phyloP scores from a whole-genome alignment of 2,329 filamentous ascomycete species.

The Ophiocordyceps robertsii region DNA sequence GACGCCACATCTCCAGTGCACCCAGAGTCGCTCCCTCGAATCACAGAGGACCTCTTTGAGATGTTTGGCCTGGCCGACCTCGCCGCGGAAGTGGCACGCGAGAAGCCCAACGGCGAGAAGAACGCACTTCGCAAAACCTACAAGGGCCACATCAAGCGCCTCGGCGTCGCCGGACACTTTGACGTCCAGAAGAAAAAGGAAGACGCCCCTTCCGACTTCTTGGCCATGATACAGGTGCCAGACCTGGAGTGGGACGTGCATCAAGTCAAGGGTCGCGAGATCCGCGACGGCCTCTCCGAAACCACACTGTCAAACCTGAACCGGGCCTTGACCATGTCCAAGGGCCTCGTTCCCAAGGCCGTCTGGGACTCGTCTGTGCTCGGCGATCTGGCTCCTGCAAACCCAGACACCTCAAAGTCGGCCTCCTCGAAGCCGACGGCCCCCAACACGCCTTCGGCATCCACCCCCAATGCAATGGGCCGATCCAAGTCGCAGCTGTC shows the following conservation, averaged over 20 bases:
- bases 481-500: conserved; percentile 25
- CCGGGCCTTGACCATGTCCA: conserved; percentile 43
- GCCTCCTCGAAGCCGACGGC: conserved; percentile 34
- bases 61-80: conserved; percentile 42
- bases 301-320: conserved; percentile 28
- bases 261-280: conserved; percentile 39
- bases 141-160: conserved; percentile 53
- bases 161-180: conserved; percentile 48
- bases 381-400: conserved; percentile 36
- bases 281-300: conserved; percentile 37
- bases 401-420: conserved; percentile 23
- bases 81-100: conserved; percentile 48
- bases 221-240: conserved; percentile 35
- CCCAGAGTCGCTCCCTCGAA: conserved; percentile 30
- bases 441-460: conserved; percentile 35
- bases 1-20: conserved; percentile 29
- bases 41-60: conserved; percentile 45
- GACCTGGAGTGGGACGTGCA: conserved; percentile 44
- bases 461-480: conserved; percentile 16
- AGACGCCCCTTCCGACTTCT: conserved; percentile 36
- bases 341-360: conserved; percentile 39
- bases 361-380: conserved; percentile 46
- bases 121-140: conserved; percentile 55
- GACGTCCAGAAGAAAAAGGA: conserved; percentile 42
- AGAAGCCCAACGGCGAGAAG: conserved; percentile 52